These are phyloP conservation scores for Grosmannia penicillata DNA, from an alignment of 2,329 filamentous ascomycete species.

Conservation along the genomic window DNA sequence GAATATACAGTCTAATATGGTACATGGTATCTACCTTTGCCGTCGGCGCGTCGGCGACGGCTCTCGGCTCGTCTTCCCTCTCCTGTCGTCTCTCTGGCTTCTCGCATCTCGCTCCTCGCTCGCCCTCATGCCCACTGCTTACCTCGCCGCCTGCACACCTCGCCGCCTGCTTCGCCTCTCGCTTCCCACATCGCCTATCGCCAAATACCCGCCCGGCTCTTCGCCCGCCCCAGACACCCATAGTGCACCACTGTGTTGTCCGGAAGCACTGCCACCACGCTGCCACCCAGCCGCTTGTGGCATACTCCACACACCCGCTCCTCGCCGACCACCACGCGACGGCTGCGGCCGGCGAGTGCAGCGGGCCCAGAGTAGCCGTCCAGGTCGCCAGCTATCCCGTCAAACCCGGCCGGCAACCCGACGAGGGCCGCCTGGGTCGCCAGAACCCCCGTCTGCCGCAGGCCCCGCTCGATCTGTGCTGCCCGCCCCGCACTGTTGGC, in stretches of 20 bases:
- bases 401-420: too few relatives aligned
- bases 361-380: too few relatives aligned
- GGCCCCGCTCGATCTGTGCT: constrained; percentile 57
- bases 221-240: constrained; percentile 50
- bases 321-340: constrained; percentile 68
- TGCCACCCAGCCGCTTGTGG: constrained; percentile 81
- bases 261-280: constrained; percentile 80
- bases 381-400: too few relatives aligned
- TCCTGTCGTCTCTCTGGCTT: too few relatives aligned
- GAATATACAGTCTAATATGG: too few relatives aligned
- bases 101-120: too few relatives aligned
- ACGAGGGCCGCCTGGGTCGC: constrained; percentile 55
- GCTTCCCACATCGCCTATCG: neutral
- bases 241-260: constrained; percentile 74
- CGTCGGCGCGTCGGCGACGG: too few relatives aligned
- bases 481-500: constrained; percentile 74
- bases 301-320: constrained; percentile 86
- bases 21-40: too few relatives aligned
- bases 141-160: too few relatives aligned
- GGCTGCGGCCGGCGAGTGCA: constrained; percentile 37
- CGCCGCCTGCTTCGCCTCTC: too few relatives aligned
- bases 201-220: constrained; percentile 16
- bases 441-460: constrained; percentile 70
- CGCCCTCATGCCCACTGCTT: too few relatives aligned
- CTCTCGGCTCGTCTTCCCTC: too few relatives aligned